Percentiles rank a stretch among this genome's conserved stretches.
Evolutionary conservation across 2,329 filamentous ascomycete species (phyloP).

Genomic region (Juglanconis juglandina): DNA sequence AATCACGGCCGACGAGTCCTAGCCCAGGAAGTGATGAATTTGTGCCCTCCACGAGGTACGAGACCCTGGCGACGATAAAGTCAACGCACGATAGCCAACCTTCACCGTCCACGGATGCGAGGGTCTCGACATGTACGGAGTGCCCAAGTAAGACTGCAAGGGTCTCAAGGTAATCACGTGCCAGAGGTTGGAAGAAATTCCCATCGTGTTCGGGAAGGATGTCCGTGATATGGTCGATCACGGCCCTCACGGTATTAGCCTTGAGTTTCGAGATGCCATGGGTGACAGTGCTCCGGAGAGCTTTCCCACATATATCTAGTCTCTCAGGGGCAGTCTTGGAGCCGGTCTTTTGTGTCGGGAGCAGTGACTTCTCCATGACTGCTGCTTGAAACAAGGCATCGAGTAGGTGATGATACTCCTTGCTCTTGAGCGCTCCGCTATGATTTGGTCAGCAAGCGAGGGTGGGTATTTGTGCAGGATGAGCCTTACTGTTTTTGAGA

Average conservation of each 20-base stretch:
- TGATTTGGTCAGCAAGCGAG: not conserved
- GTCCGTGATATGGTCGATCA: conserved; percentile 80
- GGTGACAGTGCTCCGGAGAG: conserved; percentile 68
- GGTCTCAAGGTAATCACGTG: conserved; percentile 74
- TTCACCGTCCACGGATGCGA: conserved; percentile 49
- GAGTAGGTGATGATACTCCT: conserved; percentile 76
- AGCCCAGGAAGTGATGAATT: conserved; percentile 22
- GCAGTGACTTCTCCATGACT: conserved; percentile 63
- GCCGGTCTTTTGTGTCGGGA: conserved; percentile 49
- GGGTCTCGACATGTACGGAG: conserved; percentile 74
- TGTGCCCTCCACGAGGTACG: conserved; percentile 43
- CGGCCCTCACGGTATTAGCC: conserved; percentile 70
- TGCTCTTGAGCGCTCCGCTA: conserved; percentile 59
- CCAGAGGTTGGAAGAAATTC: conserved; percentile 64
- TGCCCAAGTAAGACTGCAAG: conserved; percentile 68
- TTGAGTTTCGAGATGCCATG: conserved; percentile 66
- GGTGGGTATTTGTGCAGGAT: not conserved
- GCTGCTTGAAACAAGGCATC: conserved; percentile 73
- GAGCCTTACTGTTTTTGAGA: conserved; percentile 8
- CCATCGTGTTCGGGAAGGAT: conserved; percentile 62
- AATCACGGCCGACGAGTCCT: conserved; percentile 23
- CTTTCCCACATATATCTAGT: conserved; percentile 66
- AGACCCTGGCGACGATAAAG: conserved; percentile 68
- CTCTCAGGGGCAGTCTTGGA: conserved; percentile 47
- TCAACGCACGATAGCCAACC: conserved; percentile 67